Conservation (phyloP, 2,329 filamentous ascomycete species). For the Chaetothyriales sp. region DNA sequence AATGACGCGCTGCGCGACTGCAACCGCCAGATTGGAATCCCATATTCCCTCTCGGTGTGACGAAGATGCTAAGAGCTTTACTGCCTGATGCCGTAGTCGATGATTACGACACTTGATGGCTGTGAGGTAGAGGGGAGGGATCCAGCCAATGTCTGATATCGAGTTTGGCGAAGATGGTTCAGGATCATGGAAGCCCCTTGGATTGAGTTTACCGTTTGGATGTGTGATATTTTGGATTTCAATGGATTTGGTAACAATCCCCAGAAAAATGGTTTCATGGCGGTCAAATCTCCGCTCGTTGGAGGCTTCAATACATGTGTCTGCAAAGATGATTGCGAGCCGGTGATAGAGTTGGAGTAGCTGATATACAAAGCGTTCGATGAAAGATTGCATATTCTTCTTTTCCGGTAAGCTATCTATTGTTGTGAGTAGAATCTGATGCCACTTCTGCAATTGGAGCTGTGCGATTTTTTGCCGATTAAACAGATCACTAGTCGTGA, state of each 20-base stretch:
- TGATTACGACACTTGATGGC: slow-evolving; percentile 23
- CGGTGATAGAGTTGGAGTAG: too few species aligned
- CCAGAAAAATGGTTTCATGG: slow-evolving; percentile 15
- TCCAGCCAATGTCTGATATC: slow-evolving; percentile 21
- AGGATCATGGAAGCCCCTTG: too few species aligned
- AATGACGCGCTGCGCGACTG: slow-evolving; percentile 13
- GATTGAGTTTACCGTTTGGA: too few species aligned
- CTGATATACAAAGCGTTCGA: too few species aligned
- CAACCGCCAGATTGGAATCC: slow-evolving; percentile 12
- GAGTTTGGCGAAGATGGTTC: too few species aligned
- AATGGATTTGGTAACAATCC: slow-evolving; percentile 8
- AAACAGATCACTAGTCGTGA: too few species aligned
- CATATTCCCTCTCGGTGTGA: slow-evolving; percentile 19
- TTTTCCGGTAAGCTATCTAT: too few species aligned
- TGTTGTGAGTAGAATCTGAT: too few species aligned
- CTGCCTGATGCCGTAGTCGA: slow-evolving; percentile 20
- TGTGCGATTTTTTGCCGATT: too few species aligned
- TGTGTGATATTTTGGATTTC: background rate
- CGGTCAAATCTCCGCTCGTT: slow-evolving; percentile 20
- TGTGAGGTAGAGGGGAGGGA: slow-evolving; percentile 23
- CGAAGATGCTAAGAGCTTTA: slow-evolving; percentile 10
- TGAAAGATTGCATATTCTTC: too few species aligned
- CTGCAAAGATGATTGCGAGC: too few species aligned
- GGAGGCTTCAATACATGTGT: slow-evolving; percentile 21
- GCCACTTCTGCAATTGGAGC: too few species aligned